A percentile compares a stretch with the other conserved stretches of the same genome.
Evolutionary conservation across 352 stramenopile genomes (phyloP).

Genomic region (Pythium dissimile): DNA sequence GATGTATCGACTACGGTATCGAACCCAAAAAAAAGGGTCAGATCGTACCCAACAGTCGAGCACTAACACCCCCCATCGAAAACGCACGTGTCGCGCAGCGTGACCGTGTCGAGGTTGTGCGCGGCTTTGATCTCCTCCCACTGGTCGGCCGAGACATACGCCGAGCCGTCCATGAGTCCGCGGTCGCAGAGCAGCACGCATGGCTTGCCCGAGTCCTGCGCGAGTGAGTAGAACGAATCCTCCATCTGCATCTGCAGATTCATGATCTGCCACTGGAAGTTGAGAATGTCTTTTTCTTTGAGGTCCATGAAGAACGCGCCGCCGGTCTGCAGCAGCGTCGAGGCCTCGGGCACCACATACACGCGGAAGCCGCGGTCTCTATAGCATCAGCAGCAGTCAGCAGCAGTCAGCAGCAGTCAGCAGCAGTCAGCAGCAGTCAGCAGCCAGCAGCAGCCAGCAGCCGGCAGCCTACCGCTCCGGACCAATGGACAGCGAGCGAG

Average conservation of each 20-base stretch:
- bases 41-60: not conserved
- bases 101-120: constrained; percentile 84
- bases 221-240: constrained; percentile 81
- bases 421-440: too few relatives aligned
- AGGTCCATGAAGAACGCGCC: constrained; percentile 88
- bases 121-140: constrained; percentile 85
- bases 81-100: constrained; percentile 81
- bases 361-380: constrained; percentile 93
- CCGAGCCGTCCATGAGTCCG: constrained; percentile 94
- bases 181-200: constrained; percentile 95
- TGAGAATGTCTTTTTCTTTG: constrained; percentile 76
- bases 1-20: constrained; percentile 82
- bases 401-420: too few relatives aligned
- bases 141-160: constrained; percentile 90
- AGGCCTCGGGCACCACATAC: constrained; percentile 94
- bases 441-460: too few relatives aligned
- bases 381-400: too few relatives aligned
- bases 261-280: constrained; percentile 87
- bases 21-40: too few relatives aligned
- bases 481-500: too few relatives aligned
- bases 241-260: constrained; percentile 83
- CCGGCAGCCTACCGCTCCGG: too few relatives aligned
- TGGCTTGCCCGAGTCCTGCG: constrained; percentile 72
- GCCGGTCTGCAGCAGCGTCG: constrained; percentile 93
- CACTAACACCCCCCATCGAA: too few relatives aligned